Base-by-base conservation (phyloP, 2,329 filamentous ascomycete genomes). In the Exserohilum rostratum region DNA sequence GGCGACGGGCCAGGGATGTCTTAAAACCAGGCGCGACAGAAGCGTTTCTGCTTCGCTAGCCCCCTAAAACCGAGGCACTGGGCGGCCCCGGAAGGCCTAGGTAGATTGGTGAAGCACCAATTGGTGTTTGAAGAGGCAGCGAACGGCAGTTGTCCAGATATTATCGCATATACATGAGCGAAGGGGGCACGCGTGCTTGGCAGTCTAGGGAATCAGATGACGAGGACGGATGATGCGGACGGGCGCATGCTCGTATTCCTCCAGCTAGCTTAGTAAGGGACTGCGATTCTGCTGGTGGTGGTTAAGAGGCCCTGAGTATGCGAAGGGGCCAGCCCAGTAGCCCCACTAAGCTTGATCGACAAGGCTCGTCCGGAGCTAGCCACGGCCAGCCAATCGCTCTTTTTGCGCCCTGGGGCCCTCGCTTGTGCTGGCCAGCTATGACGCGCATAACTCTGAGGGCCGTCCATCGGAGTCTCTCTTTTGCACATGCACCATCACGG, bases 381-480 rank as follows among this genome's bases (percentile, higher is more conserved):
- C 25, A 38, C 12, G 17, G 20, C 40, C 40, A 52, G 37, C 53
- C 53, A 55, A 55, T 55, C 48, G 48, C 49, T 15, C 42, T 13
- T 34, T 29, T 43, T 52, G 31, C 48, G 38, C 43, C 37, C 18
- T 33, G 6, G 13, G 22, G 6, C 27, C n/a, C 62, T 68, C 63
- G 64, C 54, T 58, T 51, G 37, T 62, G 50, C 27, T 7, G 7
- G 22, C 22, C 54, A 61, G 64, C 61, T 65, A 72, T 72, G 70
- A 73, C 69, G 69, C 66, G 57, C 58, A 61, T 63, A 50, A 43
- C 57, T 67, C 63, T 63, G 54, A 42, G 47, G n/a, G 42, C 42
- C 18, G 3, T 45, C 18, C 12, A 22, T 17, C n/a, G n/a, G 22
- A n/a, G 18, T n/a, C 10, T 17, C n/a, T 17, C 31, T 35, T 3